Evolutionary conservation across 148 eudicot genomes (phyloP).

Genomic region (Limonium bicolor): DNA sequence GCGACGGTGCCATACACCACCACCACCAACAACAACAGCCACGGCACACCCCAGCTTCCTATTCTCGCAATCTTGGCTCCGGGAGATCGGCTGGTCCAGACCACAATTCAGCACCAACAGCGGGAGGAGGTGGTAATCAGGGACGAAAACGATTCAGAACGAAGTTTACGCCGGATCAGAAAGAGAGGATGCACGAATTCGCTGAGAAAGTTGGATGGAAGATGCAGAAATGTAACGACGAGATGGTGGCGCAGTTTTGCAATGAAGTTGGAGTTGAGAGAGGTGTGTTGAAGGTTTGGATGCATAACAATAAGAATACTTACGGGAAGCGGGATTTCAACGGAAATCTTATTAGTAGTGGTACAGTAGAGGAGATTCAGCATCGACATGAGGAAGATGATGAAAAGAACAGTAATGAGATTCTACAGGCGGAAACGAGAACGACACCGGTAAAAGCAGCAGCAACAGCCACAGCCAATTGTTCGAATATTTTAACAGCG

Average conservation of each 20-base stretch:
- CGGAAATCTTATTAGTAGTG: neutral
- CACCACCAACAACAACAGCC: neutral
- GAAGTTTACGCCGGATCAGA: constrained; percentile 44
- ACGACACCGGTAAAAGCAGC: constrained; percentile 11
- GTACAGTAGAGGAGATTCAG: neutral
- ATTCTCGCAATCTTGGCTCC: neutral
- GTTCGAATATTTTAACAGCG: neutral
- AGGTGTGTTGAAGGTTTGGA: constrained; percentile 76
- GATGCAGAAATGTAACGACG: constrained; percentile 58
- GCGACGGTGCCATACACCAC: constrained; percentile 18
- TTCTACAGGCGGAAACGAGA: neutral
- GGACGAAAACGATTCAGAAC: constrained; percentile 49
- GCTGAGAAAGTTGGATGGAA: constrained; percentile 66
- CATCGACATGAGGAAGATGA: neutral
- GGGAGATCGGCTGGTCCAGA: no score
- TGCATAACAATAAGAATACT: constrained; percentile 75
- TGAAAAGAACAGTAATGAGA: neutral
- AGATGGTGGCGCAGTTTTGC: constrained; percentile 22
- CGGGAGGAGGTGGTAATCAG: neutral
- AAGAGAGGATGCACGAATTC: constrained; percentile 50
- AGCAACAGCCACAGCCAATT: constrained; percentile 8
- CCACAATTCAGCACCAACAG: constrained; percentile 3
- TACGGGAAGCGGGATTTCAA: constrained; percentile 15
- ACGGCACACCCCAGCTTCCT: neutral
- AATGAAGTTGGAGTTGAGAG: constrained; percentile 45